Evolutionary conservation across 2,329 filamentous ascomycete genomes (phyloP).

Genomic region (Exophiala alcalophila): DNA sequence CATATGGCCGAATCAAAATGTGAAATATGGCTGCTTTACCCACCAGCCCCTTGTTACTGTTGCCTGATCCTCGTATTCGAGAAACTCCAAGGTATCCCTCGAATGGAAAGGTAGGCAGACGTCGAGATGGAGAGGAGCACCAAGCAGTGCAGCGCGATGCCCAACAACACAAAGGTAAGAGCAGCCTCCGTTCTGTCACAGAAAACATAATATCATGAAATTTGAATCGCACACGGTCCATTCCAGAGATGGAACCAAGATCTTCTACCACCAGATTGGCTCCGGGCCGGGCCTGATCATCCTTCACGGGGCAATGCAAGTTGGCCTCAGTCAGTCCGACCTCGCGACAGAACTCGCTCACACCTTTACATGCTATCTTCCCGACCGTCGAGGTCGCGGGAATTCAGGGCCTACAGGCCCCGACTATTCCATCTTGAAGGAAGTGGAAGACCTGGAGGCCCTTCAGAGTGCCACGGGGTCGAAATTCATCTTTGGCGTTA

Average conservation of each 20-base stretch:
- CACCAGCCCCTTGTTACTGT: no score
- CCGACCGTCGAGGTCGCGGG: conserved; percentile 17
- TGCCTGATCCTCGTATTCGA: no score
- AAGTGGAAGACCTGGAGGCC: conserved; percentile 19
- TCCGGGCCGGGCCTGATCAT: conserved; percentile 12
- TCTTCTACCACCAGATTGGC: conserved; percentile 17
- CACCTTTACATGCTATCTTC: conserved; percentile 16
- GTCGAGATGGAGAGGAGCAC: no score
- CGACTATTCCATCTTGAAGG: conserved; percentile 5
- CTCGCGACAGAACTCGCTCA: conserved; percentile 10
- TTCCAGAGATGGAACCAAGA: conserved; percentile 18
- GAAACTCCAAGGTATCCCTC: no score
- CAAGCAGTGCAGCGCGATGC: no score
- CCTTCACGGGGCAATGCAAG: conserved; percentile 17
- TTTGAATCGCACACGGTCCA: conserved; percentile 6
- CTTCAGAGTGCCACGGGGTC: conserved; percentile 12
- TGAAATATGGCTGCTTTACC: no score
- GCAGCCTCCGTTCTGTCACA: no score
- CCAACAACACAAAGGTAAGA: no score
- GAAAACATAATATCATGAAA: no score
- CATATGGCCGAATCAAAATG: no score
- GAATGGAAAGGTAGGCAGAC: no score
- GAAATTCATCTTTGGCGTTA: conserved; percentile 17
- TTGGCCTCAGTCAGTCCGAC: conserved; percentile 16
- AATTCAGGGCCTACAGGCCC: conserved; percentile 10